These are phyloP conservation scores for Russula emetica DNA, from an alignment of 768 basidiomycete species.

Conservation along the genomic window DNA sequence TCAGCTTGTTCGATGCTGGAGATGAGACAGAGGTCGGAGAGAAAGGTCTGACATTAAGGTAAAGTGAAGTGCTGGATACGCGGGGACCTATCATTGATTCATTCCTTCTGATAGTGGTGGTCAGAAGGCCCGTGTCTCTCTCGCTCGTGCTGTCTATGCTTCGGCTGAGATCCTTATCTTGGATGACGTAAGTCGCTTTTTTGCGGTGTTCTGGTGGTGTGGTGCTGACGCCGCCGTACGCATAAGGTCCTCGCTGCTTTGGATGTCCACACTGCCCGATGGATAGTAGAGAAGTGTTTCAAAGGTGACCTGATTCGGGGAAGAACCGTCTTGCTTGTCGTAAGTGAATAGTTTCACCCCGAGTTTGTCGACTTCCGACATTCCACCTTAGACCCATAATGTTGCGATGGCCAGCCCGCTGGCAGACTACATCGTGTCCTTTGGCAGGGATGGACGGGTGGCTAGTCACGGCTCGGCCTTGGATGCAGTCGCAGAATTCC, in stretches of 20 bases:
- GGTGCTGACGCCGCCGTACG: background rate
- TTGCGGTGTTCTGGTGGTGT: background rate
- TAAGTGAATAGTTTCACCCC: constrained; percentile 30
- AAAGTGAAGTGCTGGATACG: background rate
- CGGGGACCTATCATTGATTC: background rate
- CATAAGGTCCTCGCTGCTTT: constrained; percentile 44
- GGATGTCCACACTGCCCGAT: constrained; percentile 50
- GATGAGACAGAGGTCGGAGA: constrained; percentile 57
- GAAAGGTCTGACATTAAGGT: constrained; percentile 47
- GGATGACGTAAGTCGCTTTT: constrained; percentile 55
- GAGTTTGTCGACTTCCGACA: background rate
- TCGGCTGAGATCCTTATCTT: constrained; percentile 59
- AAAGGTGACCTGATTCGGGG: constrained; percentile 44
- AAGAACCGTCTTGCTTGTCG: constrained; percentile 52
- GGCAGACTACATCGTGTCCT: constrained; percentile 53
- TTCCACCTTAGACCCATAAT: constrained; percentile 44
- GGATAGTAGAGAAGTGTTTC: constrained; percentile 50
- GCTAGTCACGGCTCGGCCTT: constrained; percentile 47
- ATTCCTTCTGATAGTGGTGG: constrained; percentile 39
- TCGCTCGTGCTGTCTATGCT: constrained; percentile 58
- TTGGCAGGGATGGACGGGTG: constrained; percentile 52
- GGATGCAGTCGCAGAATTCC: constrained; percentile 43
- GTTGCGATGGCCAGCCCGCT: constrained; percentile 51
- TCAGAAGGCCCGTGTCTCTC: constrained; percentile 55
- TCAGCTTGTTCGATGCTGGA: constrained; percentile 46